These are phyloP conservation scores for Irpex rosettiformis DNA, from an alignment of 1,284 basidiomycete species.

Conservation along the genomic window DNA sequence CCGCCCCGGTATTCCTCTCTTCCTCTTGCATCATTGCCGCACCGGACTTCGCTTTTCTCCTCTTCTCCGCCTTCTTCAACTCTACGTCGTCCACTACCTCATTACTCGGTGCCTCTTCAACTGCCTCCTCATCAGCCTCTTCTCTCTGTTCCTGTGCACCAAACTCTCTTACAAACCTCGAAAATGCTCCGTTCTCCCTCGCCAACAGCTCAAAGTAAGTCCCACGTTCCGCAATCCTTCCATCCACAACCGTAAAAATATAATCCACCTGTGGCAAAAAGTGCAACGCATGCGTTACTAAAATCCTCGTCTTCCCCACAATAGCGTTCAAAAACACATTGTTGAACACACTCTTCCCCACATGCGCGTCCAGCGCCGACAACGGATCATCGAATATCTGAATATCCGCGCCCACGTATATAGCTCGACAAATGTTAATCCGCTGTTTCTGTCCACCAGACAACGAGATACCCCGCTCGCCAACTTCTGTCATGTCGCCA, in stretches of 20 bases:
- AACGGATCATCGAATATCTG: slow-evolving; percentile 85
- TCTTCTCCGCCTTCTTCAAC: slow-evolving; percentile 32
- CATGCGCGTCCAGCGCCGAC: slow-evolving; percentile 81
- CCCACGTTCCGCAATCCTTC: slow-evolving; percentile 73
- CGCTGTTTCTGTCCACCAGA: slow-evolving; percentile 83
- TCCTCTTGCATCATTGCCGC: slow-evolving; percentile 62
- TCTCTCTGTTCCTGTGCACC: slow-evolving; percentile 45
- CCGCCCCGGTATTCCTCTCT: slow-evolving; percentile 59
- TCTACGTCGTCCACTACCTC: slow-evolving; percentile 31
- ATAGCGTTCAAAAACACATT: slow-evolving; percentile 70
- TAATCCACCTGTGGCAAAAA: slow-evolving; percentile 79
- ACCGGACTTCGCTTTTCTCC: slow-evolving; percentile 33
- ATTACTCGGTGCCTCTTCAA: slow-evolving; percentile 29
- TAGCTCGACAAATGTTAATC: slow-evolving; percentile 75
- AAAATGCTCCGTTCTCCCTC: slow-evolving; percentile 60
- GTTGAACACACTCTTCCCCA: slow-evolving; percentile 84
- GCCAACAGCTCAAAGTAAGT: slow-evolving; percentile 69
- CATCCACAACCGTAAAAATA: slow-evolving; percentile 68
- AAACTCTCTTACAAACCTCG: slow-evolving; percentile 67
- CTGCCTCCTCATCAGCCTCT: slow-evolving; percentile 35
- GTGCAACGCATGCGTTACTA: slow-evolving; percentile 83
- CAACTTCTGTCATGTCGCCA: slow-evolving; percentile 87
- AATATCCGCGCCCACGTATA: slow-evolving; percentile 84
- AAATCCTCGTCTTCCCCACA: slow-evolving; percentile 72
- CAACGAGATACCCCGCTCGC: slow-evolving; percentile 86